phyloP scores from a whole-genome alignment of 495 filamentous ascomycete genomes.

The Lasiosphaeriaceae sp. region DNA sequence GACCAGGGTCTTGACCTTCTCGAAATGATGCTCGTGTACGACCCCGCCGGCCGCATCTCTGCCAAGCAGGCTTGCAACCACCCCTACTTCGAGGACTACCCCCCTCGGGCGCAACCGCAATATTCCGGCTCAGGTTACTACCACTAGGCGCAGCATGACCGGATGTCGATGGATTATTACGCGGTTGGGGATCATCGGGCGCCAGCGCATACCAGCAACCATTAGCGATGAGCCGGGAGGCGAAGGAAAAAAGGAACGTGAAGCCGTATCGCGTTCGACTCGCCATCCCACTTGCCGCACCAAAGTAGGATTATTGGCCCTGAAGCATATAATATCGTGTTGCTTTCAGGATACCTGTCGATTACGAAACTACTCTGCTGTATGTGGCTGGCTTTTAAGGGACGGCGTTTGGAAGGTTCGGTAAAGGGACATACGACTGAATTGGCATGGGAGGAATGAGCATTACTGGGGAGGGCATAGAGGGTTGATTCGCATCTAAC shows the following conservation, averaged over 20 bases:
- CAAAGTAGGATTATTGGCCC: constrained; percentile 3
- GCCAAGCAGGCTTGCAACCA: constrained; percentile 93
- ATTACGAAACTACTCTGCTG: constrained; percentile 10
- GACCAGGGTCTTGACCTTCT: constrained; percentile 86
- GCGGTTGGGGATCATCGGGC: neutral
- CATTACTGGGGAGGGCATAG: constrained; percentile 2
- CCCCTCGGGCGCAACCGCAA: constrained; percentile 31
- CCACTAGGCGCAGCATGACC: constrained; percentile 21
- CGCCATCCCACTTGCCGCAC: neutral
- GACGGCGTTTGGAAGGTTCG: constrained; percentile 6
- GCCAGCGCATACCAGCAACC: neutral
- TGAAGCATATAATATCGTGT: constrained; percentile 18
- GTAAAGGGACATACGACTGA: constrained; percentile 2
- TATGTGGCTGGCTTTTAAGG: constrained; percentile 9
- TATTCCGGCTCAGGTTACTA: constrained; percentile 41
- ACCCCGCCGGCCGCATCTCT: constrained; percentile 88
- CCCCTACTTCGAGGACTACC: constrained; percentile 81
- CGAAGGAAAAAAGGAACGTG: neutral
- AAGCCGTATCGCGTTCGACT: neutral
- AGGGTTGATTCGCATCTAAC: neutral
- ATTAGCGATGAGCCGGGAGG: neutral
- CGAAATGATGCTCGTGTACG: constrained; percentile 89
- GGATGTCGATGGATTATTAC: neutral
- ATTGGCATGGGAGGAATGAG: constrained; percentile 3
- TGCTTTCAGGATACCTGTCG: constrained; percentile 26